Evolutionary conservation across 768 basidiomycete species (phyloP), one percentile per base, ranked within the genome.

Genomic region (Psilocybe azurescens): DNA sequence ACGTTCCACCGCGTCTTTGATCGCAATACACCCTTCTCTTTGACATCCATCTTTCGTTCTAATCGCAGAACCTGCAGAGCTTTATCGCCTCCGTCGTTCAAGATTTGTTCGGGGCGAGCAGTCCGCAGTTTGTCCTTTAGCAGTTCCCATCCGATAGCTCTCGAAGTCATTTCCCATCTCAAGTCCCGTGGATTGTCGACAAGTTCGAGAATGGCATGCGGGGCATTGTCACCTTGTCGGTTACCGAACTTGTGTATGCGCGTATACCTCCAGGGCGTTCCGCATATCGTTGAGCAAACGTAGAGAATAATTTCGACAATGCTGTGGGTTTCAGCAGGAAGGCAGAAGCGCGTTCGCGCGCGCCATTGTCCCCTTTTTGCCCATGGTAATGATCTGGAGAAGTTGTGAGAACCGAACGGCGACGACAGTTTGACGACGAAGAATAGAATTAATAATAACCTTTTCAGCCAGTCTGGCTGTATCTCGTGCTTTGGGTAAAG

Each of bases 131-230:
- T 84, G 64, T 84, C 80, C 51, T 82, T 83, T 60, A 91, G 70
- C 38, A 94, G 68, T 69, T 99, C 96, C 81, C 92, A 87, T 0
- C 95, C 97, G 32, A 96, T 83, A 1, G 93, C 87, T 56, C 93
- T 86, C 24, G 97, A 91, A 14, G 93, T 90, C 81, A 96, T 86
- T 73, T 96, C 94, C 72, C 89, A 91, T 62, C 89, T 88, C 47
- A 98, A 78, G 77, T 99, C 97, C 60, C 85, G 81, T 14, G 94
- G 94, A 69, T 92, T 91, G 79, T 99, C 97, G 32, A 99, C 96
- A n/a, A 99, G 81, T 73, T 97, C 94, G 48, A 99, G 75, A 64
- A 99, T 86, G 3, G 96, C 95, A 68, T 89, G 83, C 1, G 95
- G 94, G 28, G 97, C 97, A 69, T 96, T 93, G 79, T 99, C 97